Evolutionary conservation across 441 rosid genomes (phyloP).

Genomic region (Erodium moschatum): DNA sequence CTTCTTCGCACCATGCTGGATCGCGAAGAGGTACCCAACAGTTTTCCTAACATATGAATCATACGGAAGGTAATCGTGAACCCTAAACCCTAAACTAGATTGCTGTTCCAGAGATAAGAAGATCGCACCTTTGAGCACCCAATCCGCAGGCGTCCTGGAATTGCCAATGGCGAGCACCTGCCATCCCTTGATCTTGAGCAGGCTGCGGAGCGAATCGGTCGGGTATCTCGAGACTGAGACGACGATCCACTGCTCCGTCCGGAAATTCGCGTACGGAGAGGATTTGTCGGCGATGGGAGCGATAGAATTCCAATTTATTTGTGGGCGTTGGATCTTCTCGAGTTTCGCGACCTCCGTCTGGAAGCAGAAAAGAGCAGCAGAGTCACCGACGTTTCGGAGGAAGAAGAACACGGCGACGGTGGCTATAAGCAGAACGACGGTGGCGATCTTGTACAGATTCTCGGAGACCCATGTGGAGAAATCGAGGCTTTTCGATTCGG

Average conservation of each 20-base stretch:
- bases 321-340: slow-evolving; percentile 44
- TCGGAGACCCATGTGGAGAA: slow-evolving; percentile 72
- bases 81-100: slow-evolving; percentile 56
- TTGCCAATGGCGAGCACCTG: slow-evolving; percentile 74
- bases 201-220: slow-evolving; percentile 43
- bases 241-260: slow-evolving; percentile 69
- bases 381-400: slow-evolving; percentile 49
- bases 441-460: slow-evolving; percentile 41
- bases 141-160: slow-evolving; percentile 62
- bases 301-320: slow-evolving; percentile 55
- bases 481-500: slow-evolving; percentile 57
- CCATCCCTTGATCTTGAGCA: slow-evolving; percentile 72
- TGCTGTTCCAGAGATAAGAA: slow-evolving; percentile 70
- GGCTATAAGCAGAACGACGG: slow-evolving; percentile 35
- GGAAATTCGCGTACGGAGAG: slow-evolving; percentile 52
- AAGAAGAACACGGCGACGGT: slow-evolving; percentile 53
- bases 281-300: slow-evolving; percentile 39
- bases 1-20: slow-evolving; percentile 84
- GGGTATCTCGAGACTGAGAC: slow-evolving; percentile 70
- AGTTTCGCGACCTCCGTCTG: slow-evolving; percentile 45
- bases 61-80: slow-evolving; percentile 58
- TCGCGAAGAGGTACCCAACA: slow-evolving; percentile 82
- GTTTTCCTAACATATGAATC: slow-evolving; percentile 71
- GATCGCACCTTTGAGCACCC: slow-evolving; percentile 75
- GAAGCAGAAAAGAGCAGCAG: slow-evolving; percentile 50